These are phyloP conservation scores for Kwoniella shivajii DNA, from an alignment of 1,284 basidiomycete genomes.

Conservation along the genomic window DNA sequence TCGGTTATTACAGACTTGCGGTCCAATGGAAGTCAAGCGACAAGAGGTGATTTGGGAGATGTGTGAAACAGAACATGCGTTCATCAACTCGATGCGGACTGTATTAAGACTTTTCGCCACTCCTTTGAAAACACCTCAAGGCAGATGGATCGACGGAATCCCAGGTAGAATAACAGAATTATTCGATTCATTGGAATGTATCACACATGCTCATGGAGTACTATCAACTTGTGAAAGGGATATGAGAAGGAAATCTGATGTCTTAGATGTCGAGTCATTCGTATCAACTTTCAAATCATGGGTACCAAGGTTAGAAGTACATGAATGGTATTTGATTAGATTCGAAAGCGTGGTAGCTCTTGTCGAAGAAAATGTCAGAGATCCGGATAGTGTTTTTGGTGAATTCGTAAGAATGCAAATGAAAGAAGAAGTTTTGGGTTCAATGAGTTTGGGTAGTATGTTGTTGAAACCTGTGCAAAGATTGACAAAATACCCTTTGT, in stretches of 20 bases:
- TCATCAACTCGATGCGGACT: conserved; percentile 66
- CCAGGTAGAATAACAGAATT: conserved; percentile 68
- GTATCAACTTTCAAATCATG: conserved; percentile 64
- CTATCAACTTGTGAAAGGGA: conserved; percentile 61
- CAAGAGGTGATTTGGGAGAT: conserved; percentile 72
- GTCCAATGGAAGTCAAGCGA: conserved; percentile 61
- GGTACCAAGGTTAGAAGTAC: conserved; percentile 69
- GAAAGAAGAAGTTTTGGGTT: conserved; percentile 65
- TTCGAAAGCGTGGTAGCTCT: conserved; percentile 64
- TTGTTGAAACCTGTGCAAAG: conserved; percentile 74
- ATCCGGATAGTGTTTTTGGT: conserved; percentile 69
- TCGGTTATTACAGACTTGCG: conserved; percentile 39
- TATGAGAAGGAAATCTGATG: conserved; percentile 40
- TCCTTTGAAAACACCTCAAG: conserved; percentile 68
- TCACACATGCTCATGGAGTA: conserved; percentile 71
- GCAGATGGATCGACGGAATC: conserved; percentile 77
- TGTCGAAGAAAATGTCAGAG: conserved; percentile 62
- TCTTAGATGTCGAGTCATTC: conserved; percentile 57
- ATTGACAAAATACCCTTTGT: conserved; percentile 69
- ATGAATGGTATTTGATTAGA: conserved; percentile 79
- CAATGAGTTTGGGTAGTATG: conserved; percentile 66
- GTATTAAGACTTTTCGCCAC: conserved; percentile 70
- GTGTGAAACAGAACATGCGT: conserved; percentile 66
- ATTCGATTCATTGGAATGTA: conserved; percentile 83
- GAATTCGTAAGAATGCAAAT: conserved; percentile 80